Evolutionary conservation across 2,329 filamentous ascomycete species (phyloP), one percentile per base, ranked within the genome.

Genomic region (Alternaria viburni): DNA sequence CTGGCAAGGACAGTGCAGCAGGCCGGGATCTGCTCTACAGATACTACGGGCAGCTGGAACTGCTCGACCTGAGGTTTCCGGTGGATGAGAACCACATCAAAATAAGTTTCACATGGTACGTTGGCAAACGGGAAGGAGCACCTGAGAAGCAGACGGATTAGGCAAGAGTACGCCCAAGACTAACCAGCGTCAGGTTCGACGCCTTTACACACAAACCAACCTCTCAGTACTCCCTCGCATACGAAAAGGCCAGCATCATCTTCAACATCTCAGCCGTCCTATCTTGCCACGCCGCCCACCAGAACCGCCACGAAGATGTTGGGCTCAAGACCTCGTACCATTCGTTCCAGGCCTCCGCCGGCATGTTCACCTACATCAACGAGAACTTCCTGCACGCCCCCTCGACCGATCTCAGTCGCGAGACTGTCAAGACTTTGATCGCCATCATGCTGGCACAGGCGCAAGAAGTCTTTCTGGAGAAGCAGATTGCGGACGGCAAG

Each of bases 331-430:
- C 93, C 13, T 93, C 96, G 17, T 99, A 98, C 79, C 95, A 99
- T 81, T 97, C 94, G 19, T 98, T 98, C 83, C 96, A 99, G 81
- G 96, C 96, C 44, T 94, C 95, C 8, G 96, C 96, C 10, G 96
- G 96, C 83, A 99, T 99, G 96, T 99, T 98, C 81, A 98, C 95
- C 57, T 99, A 99, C 76, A 99, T 99, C 83, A 99, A 99, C 81
- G 96, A 99, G 82, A 99, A 99, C 83, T 99, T 99, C 79, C 85
- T 99, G 36, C 96, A 99, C 75, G 96, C 96, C 2, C 96, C 96
- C 1, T 97, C 94, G 9, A 94, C 93, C n/a, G 96, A 99, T 76
- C 83, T 99, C 51, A 98, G 94, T 79, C 86, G 96, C 64, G 95
- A 99, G 54, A 99, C 96, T 0, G 93, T 99, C 74, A 97, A 97